These are phyloP conservation scores for Solanum clarkiae DNA, from an alignment of 257 asterid genomes.

Conservation along the genomic window DNA sequence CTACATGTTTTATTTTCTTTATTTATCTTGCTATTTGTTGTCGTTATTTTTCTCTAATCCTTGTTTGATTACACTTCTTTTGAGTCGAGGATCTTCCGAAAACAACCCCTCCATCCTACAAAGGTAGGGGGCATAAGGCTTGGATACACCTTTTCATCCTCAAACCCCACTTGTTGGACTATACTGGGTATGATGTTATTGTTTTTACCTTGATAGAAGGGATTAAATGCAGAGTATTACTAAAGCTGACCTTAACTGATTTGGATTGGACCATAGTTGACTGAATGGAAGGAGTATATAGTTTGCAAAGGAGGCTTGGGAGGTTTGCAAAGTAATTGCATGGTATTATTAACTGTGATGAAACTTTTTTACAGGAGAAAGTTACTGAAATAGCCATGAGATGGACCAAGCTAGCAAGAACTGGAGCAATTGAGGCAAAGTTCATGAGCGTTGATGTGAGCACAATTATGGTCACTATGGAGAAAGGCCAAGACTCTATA, in stretches of 20 bases:
- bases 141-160: no score
- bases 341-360: not conserved
- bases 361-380: slow-evolving; percentile 29
- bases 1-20: not conserved
- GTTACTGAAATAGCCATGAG: slow-evolving; percentile 68
- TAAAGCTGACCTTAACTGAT: not conserved
- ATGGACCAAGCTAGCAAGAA: slow-evolving; percentile 78
- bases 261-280: not conserved
- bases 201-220: not conserved
- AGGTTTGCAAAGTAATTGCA: not conserved
- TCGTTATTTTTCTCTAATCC: no score
- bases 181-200: no score
- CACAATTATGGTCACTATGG: slow-evolving; percentile 87
- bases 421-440: slow-evolving; percentile 72
- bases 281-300: not conserved
- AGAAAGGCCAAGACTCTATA: slow-evolving; percentile 62
- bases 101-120: no score
- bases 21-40: no score
- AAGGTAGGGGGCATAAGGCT: no score
- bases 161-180: no score
- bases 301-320: not conserved
- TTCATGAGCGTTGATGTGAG: slow-evolving; percentile 61
- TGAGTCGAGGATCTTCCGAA: no score
- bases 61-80: no score
- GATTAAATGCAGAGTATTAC: not conserved